Conservation (phyloP, 176 grass and related monocot genomes). For the Carex pumila region DNA sequence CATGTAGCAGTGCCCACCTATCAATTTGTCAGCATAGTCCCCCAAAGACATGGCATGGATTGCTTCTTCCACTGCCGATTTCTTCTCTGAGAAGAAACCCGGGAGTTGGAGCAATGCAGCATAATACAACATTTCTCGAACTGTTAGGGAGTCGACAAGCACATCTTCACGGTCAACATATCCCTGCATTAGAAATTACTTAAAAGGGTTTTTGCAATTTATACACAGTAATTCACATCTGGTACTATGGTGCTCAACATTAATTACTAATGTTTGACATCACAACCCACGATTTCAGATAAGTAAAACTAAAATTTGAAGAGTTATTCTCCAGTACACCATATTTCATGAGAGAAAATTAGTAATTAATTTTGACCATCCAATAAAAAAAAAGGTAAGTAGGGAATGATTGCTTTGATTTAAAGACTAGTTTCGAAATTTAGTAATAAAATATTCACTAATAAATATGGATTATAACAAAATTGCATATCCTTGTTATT, state of each 20-base stretch:
- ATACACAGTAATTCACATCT: background rate
- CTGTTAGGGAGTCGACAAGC: slow-evolving; percentile 75
- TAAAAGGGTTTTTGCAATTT: background rate
- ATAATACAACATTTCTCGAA: slow-evolving; percentile 86
- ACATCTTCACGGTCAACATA: slow-evolving; percentile 77
- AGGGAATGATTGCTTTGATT: too few species aligned
- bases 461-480: too few species aligned
- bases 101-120: slow-evolving; percentile 71
- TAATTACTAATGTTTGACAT: background rate
- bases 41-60: slow-evolving; percentile 70
- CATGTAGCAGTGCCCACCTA: slow-evolving; percentile 64
- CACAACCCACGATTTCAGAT: background rate
- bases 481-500: too few species aligned
- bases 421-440: too few species aligned
- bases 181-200: slow-evolving; percentile 37
- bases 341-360: too few species aligned
- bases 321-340: too few species aligned
- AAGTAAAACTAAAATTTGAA: background rate
- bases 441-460: too few species aligned
- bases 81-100: slow-evolving; percentile 60
- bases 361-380: too few species aligned
- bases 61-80: slow-evolving; percentile 61
- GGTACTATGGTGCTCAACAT: background rate
- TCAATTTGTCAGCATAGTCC: slow-evolving; percentile 75
- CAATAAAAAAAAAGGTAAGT: too few species aligned